A percentile compares a stretch with the other conserved stretches of the same genome.
Conservation (phyloP, 345 rosid species). For the Eucalyptus pumila region DNA sequence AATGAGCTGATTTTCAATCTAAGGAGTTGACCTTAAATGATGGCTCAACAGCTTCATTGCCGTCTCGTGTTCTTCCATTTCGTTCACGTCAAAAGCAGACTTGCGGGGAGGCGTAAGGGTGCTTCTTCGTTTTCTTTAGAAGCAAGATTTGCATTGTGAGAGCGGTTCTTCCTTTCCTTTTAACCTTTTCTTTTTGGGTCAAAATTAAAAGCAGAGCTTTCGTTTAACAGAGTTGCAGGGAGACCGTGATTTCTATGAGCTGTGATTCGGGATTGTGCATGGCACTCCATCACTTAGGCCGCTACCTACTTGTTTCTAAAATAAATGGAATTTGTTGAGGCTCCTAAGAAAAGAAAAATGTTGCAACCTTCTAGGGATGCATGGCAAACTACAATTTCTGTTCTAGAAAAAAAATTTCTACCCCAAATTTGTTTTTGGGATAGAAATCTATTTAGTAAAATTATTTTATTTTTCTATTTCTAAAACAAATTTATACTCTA, state of each 20-base stretch:
- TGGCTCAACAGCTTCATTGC: not conserved
- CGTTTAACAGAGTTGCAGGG: not conserved
- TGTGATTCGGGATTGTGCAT: not conserved
- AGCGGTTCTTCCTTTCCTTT: too few relatives aligned
- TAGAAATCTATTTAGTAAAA: too few relatives aligned
- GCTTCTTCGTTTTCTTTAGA: not conserved
- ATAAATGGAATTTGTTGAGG: not conserved
- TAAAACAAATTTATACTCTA: accelerated
- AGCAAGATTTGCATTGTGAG: not conserved
- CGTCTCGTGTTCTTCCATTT: accelerated
- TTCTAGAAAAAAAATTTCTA: accelerated
- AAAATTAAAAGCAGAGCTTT: not conserved
- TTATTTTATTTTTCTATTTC: too few relatives aligned
- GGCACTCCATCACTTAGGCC: not conserved
- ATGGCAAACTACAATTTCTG: too few relatives aligned
- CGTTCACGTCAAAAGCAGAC: not conserved
- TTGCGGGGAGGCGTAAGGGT: not conserved
- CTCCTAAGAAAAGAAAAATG: not conserved
- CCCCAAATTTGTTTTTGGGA: accelerated
- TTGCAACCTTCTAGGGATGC: too few relatives aligned
- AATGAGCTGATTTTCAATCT: not conserved
- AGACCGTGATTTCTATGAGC: not conserved
- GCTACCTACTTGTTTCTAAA: too few relatives aligned
- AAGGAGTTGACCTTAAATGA: not conserved
- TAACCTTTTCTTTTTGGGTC: not conserved